These are phyloP conservation scores for Cnidoscolus chayamansa DNA, from an alignment of 441 rosid genomes.

Conservation along the genomic window DNA sequence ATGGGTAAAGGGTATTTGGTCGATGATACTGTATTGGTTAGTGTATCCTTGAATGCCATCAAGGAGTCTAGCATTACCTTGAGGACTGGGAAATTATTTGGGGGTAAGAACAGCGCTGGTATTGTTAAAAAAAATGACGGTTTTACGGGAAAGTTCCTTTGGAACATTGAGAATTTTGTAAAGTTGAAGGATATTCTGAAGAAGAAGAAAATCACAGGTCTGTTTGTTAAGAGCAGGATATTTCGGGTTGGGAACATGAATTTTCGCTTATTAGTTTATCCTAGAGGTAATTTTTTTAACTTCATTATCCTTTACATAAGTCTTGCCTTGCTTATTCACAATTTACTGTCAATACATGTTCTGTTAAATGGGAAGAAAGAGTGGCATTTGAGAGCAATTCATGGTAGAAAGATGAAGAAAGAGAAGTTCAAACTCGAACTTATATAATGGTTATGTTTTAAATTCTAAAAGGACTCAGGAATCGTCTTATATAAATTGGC, in stretches of 20 bases:
- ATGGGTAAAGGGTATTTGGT: slow-evolving; percentile 55
- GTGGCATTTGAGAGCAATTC: too few relatives aligned
- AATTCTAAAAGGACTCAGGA: too few relatives aligned
- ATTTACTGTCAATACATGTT: too few relatives aligned
- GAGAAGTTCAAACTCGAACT: too few relatives aligned
- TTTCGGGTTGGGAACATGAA: slow-evolving; percentile 81
- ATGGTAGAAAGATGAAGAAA: too few relatives aligned
- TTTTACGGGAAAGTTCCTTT: slow-evolving; percentile 29
- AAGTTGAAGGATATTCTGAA: slow-evolving; percentile 71
- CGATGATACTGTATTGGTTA: slow-evolving; percentile 61
- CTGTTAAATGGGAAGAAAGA: too few relatives aligned
- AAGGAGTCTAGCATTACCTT: slow-evolving; percentile 59
- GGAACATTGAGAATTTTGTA: slow-evolving; percentile 77
- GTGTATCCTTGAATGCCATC: slow-evolving; percentile 68
- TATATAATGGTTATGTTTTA: too few relatives aligned
- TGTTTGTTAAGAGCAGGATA: slow-evolving; percentile 73
- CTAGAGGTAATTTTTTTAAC: slow-evolving; percentile 50
- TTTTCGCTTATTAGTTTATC: slow-evolving; percentile 78
- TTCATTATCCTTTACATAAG: too few relatives aligned
- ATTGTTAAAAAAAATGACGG: too few relatives aligned
- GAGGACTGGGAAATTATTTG: slow-evolving; percentile 43
- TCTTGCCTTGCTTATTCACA: too few relatives aligned
- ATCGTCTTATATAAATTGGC: too few relatives aligned
- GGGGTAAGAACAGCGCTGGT: slow-evolving; percentile 41
- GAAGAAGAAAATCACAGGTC: slow-evolving; percentile 79